These are phyloP conservation scores for Prillingera fragicola DNA, from an alignment of 1,284 basidiomycete species.

Conservation along the genomic window DNA sequence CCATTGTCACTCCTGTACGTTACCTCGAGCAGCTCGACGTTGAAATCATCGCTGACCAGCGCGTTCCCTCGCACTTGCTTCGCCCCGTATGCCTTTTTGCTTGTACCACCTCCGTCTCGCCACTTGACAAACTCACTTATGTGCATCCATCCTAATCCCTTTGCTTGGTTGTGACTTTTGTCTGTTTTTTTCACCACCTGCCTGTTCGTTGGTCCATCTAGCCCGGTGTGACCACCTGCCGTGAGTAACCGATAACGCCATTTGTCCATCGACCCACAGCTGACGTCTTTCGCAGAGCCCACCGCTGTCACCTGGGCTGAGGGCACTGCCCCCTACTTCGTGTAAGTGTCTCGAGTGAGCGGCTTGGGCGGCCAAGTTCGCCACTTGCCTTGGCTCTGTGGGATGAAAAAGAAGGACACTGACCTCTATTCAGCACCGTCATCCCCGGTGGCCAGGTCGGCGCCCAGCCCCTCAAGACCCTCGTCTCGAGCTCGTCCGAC, in stretches of 20 bases:
- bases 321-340: constrained; percentile 59
- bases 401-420: not conserved
- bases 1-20: constrained; percentile 10
- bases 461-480: constrained; percentile 55
- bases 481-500: constrained; percentile 27
- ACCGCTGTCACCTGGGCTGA: constrained; percentile 55
- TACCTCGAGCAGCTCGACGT: too few species aligned
- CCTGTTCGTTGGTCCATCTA: too few species aligned
- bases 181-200: not conserved
- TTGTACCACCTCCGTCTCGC: not conserved
- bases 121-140: not conserved
- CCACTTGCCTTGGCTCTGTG: not conserved
- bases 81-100: constrained; percentile 2
- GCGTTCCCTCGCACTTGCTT: not conserved
- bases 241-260: not conserved
- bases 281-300: constrained; percentile 26
- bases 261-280: not conserved
- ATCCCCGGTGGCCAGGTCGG: constrained; percentile 63
- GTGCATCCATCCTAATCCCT: constrained; percentile 17
- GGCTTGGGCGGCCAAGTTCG: not conserved
- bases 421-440: constrained; percentile 42
- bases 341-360: constrained; percentile 41
- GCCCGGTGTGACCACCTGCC: too few species aligned
- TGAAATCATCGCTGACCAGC: too few species aligned
- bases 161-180: not conserved